Conservation (phyloP, 2,329 filamentous ascomycete genomes). For the Sporothrix sp. region DNA sequence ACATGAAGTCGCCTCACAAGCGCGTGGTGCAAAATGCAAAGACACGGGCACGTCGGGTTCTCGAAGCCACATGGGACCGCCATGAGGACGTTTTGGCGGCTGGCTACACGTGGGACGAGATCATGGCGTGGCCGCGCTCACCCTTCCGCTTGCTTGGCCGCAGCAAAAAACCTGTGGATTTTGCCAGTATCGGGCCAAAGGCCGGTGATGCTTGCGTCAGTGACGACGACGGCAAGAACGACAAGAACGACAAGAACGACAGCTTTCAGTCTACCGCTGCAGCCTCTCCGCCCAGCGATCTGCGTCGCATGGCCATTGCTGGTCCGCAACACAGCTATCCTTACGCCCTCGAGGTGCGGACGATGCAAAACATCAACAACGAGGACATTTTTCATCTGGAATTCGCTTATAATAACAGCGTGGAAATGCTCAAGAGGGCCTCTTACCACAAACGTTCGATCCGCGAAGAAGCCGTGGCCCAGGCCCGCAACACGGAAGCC, state of each 20-base stretch:
- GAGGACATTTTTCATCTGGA: background rate
- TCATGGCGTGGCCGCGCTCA: background rate
- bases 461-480: background rate
- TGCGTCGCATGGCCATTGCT: background rate
- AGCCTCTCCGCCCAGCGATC: background rate
- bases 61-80: background rate
- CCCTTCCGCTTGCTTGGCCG: too few species aligned
- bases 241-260: too few species aligned
- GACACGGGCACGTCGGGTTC: background rate
- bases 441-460: background rate
- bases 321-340: background rate
- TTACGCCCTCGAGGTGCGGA: background rate
- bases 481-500: background rate
- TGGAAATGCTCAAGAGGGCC: background rate
- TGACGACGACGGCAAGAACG: background rate
- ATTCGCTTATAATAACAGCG: background rate
- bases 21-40: background rate
- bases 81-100: background rate
- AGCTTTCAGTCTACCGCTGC: too few species aligned
- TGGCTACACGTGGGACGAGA: background rate
- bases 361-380: background rate
- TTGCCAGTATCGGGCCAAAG: background rate
- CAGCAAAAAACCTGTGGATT: background rate
- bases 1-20: background rate
- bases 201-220: background rate